Evolutionary conservation across 805 yeast genomes (phyloP), one percentile per base, ranked within the genome.

Genomic region (Ogataea degrootiae): DNA sequence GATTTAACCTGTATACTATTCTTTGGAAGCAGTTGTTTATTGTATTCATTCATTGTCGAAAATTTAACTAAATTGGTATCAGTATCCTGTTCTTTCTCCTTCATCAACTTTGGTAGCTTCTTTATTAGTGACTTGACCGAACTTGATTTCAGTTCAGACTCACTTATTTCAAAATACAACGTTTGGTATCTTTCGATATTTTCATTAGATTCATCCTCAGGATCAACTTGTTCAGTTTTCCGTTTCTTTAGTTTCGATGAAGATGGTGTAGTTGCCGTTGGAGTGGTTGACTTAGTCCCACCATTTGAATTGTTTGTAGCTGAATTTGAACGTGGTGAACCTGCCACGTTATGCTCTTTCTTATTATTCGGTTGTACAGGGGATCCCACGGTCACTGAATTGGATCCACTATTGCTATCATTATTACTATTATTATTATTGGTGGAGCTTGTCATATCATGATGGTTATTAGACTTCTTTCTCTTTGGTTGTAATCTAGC

Each of bases 121-220:
- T 44, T 49, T 31, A 57, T 46, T 23, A 67, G 52, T 2, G 64
- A 58, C 41, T 57, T 69, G 6, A 70, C 65, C 1, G 62, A 44
- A 26, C 69, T 63, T 31, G 68, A 68, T 51, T 73, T 73, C 61
- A 66, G 76, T 53, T 77, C 80, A 45, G 71, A 73, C 17, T 60
- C 70, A 33, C 71, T 70, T 36, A 79, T 71, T 44, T 70, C 68
- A 47, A 68, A 71, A 57, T 80, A 83, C 6, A 76, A 72, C 0
- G 80, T 72, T 46, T 82, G 79, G 56, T 79, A 82, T 26, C 70
- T 56, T 53, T 76, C 77, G 14, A 67, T 62, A 11, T 68, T 68
- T 16, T 62, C 65, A 17, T 69, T 74, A 51, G 77, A 76, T 36
- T 70, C 75, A 52, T 67, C 77, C 8, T 44, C 51, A 42, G 26